These are phyloP conservation scores for Coemansia erecta DNA, from an alignment of 192 early-diverging fungal genomes.

Conservation along the genomic window DNA sequence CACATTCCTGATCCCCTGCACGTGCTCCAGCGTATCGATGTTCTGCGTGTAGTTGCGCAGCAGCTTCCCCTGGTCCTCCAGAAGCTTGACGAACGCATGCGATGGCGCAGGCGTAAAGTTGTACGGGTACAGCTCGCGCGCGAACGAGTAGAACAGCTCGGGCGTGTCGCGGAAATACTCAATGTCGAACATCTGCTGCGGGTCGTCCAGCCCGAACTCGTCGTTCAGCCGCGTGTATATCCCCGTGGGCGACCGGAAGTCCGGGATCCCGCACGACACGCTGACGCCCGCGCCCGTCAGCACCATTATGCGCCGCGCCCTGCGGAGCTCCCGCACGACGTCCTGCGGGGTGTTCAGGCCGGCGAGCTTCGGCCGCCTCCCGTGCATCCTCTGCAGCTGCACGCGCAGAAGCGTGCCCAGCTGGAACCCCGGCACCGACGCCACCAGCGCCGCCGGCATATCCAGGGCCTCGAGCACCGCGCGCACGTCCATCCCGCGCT, in stretches of 20 bases:
- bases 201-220: conserved; percentile 89
- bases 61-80: conserved; percentile 83
- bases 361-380: conserved; percentile 41
- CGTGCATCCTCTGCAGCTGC: too few species aligned
- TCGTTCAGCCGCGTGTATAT: conserved; percentile 83
- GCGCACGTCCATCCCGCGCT: too few species aligned
- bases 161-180: conserved; percentile 84
- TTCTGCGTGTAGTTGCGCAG: conserved; percentile 97
- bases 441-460: too few species aligned
- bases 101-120: conserved; percentile 85
- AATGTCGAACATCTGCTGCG: conserved; percentile 95
- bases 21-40: conserved; percentile 92
- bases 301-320: conserved; percentile 77
- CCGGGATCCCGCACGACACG: conserved; percentile 95
- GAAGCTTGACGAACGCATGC: conserved; percentile 84
- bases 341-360: conserved; percentile 63
- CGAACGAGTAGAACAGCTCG: conserved; percentile 95
- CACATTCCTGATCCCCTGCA: conserved; percentile 76
- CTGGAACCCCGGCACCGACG: too few species aligned
- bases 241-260: conserved; percentile 90
- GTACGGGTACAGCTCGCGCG: conserved; percentile 84
- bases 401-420: too few species aligned
- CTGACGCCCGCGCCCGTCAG: conserved; percentile 83
- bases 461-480: too few species aligned
- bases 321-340: conserved; percentile 59